Percentiles rank a stretch among this genome's conserved stretches.
Conservation (phyloP, 169 alveolate species). For the Perkinsus marinus region DNA sequence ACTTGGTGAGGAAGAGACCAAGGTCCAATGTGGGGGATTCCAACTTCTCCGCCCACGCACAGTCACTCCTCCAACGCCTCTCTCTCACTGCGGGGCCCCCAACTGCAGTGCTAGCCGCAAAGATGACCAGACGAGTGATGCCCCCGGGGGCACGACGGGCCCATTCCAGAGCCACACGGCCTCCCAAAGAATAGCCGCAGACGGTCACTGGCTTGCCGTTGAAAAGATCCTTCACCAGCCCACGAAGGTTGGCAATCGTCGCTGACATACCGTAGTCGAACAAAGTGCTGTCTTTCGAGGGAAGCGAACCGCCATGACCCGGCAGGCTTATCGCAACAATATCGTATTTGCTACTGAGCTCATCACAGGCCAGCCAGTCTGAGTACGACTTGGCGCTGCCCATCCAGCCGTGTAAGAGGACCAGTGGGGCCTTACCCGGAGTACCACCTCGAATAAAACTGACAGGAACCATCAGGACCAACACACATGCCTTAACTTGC, state of each 20-base stretch:
- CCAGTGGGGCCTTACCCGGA: neutral
- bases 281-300: neutral
- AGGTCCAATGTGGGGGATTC: neutral
- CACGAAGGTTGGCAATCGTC: neutral
- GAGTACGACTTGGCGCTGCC: neutral
- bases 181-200: neutral
- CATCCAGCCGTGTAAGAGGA: neutral
- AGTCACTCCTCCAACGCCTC: neutral
- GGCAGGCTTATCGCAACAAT: neutral
- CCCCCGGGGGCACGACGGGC: neutral
- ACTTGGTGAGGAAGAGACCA: neutral
- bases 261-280: neutral
- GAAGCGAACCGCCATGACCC: neutral
- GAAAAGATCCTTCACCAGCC: neutral
- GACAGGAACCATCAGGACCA: neutral
- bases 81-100: neutral
- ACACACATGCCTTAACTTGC: neutral
- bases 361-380: neutral
- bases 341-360: neutral
- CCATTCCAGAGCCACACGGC: neutral
- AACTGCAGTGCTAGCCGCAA: neutral
- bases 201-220: neutral
- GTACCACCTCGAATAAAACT: neutral
- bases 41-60: neutral
- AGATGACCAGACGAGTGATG: neutral